A percentile compares a stretch with the other conserved stretches of the same genome.
Evolutionary conservation across 2,329 filamentous ascomycete species (phyloP).

Genomic region (Penicillium paneum): DNA sequence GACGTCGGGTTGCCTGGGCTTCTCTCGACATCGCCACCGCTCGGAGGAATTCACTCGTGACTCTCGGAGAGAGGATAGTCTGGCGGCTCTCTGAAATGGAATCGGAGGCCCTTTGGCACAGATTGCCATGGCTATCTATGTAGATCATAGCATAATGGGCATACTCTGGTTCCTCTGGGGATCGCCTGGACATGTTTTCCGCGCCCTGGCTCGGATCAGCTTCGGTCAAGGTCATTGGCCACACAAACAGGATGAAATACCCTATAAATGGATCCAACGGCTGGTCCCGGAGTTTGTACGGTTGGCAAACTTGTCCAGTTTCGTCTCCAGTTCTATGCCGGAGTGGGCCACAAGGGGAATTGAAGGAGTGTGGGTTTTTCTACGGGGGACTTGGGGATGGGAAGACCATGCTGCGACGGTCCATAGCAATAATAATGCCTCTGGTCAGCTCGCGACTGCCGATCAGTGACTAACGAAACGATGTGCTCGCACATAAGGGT

Average conservation of each 20-base stretch:
- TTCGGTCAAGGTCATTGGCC: not conserved
- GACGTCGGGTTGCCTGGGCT: conserved; percentile 13
- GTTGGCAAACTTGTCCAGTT: not conserved
- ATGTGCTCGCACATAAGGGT: not conserved
- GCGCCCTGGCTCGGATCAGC: conserved; percentile 13
- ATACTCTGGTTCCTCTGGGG: conserved; percentile 22
- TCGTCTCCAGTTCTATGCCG: not conserved
- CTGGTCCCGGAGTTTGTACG: not conserved
- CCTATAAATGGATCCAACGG: not conserved
- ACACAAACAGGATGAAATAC: not conserved
- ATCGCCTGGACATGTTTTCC: conserved; percentile 22
- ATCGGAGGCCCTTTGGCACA: conserved; percentile 30
- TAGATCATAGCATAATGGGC: conserved; percentile 35
- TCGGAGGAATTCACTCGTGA: conserved; percentile 29
- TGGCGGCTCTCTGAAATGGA: conserved; percentile 30
- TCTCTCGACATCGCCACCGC: conserved; percentile 30
- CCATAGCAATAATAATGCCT: not conserved
- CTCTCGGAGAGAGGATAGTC: conserved; percentile 28
- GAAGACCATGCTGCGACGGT: not conserved
- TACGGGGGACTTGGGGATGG: not conserved
- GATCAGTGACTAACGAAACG: not conserved
- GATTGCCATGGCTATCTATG: conserved; percentile 30
- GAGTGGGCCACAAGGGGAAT: not conserved
- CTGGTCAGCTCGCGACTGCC: not conserved
- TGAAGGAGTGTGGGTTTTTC: not conserved